These are phyloP conservation scores for Cordia subcordata DNA, from an alignment of 257 asterid species.

Conservation along the genomic window DNA sequence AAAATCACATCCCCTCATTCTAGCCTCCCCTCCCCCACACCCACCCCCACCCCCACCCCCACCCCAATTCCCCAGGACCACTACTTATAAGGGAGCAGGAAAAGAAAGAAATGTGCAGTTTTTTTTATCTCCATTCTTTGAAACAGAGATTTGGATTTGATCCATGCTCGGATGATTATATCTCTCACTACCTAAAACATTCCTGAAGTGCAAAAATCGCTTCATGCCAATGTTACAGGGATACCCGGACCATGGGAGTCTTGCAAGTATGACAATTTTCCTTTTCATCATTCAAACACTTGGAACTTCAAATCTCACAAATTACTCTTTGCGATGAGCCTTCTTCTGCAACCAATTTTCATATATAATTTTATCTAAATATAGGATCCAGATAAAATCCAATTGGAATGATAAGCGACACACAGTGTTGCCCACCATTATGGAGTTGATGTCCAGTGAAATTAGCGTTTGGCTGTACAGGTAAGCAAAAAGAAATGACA, in stretches of 20 bases:
- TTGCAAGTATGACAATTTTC: constrained; percentile 37
- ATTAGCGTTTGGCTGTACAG: constrained; percentile 54
- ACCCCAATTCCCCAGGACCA: too few relatives aligned
- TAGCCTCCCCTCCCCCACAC: too few relatives aligned
- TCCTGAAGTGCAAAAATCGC: constrained; percentile 43
- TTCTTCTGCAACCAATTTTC: too few relatives aligned
- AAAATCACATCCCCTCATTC: too few relatives aligned
- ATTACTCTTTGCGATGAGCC: not conserved
- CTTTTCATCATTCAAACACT: not conserved
- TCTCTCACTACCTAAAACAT: constrained; percentile 32
- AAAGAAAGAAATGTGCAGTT: too few relatives aligned
- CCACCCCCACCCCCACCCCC: too few relatives aligned
- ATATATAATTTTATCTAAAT: too few relatives aligned
- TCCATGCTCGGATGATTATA: constrained; percentile 48
- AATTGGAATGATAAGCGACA: constrained; percentile 42
- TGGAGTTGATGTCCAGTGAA: constrained; percentile 43
- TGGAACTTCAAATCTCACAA: not conserved
- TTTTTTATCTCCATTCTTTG: not conserved
- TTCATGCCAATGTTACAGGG: constrained; percentile 45
- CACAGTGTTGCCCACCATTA: constrained; percentile 39
- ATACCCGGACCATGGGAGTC: constrained; percentile 33
- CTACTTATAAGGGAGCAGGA: too few relatives aligned
- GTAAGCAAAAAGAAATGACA: constrained; percentile 15
- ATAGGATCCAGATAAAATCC: not conserved
- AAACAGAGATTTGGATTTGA: constrained; percentile 38